Conservation (phyloP, 2,329 filamentous ascomycete genomes). For the Tolypocladium sp. region DNA sequence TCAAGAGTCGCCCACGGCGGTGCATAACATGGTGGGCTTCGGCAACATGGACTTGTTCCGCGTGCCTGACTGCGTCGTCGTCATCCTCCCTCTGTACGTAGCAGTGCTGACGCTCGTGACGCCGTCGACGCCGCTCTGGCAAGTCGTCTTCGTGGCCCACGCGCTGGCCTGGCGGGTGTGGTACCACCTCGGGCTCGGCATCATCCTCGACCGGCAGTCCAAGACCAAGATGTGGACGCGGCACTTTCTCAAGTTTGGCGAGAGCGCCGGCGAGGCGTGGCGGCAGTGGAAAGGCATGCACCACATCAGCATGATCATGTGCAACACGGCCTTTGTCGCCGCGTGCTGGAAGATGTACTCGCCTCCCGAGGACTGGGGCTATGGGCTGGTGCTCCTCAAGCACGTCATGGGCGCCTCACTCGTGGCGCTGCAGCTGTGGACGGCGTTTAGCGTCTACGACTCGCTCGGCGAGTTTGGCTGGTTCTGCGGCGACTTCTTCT, state of each 20-base stretch:
- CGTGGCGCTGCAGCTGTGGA: constrained; percentile 86
- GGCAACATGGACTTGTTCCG: constrained; percentile 83
- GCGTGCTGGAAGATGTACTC: constrained; percentile 96
- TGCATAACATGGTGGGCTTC: constrained; percentile 77
- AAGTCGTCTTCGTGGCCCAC: constrained; percentile 71
- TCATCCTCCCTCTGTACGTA: constrained; percentile 70
- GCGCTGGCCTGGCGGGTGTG: constrained; percentile 80
- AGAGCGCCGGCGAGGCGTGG: constrained; percentile 87
- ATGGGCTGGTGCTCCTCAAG: constrained; percentile 75
- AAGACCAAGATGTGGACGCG: constrained; percentile 90
- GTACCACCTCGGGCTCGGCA: constrained; percentile 82
- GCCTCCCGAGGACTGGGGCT: constrained; percentile 76
- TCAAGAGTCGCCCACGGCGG: constrained; percentile 47
- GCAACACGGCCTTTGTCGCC: constrained; percentile 79
- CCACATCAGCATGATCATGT: constrained; percentile 84
- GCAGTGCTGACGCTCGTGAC: constrained; percentile 65
- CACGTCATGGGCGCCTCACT: constrained; percentile 77
- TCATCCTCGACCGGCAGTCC: constrained; percentile 78
- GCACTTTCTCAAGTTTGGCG: constrained; percentile 95
- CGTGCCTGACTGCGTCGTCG: constrained; percentile 71
- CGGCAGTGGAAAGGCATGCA: constrained; percentile 96
- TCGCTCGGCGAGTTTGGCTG: constrained; percentile 95
- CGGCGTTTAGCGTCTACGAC: constrained; percentile 84
- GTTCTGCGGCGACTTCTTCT: constrained; percentile 99
- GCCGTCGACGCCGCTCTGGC: constrained; percentile 66